Evolutionary conservation across 345 rosid species (phyloP), one percentile per base, ranked within the genome.

Genomic region (Theobroma cacao): DNA sequence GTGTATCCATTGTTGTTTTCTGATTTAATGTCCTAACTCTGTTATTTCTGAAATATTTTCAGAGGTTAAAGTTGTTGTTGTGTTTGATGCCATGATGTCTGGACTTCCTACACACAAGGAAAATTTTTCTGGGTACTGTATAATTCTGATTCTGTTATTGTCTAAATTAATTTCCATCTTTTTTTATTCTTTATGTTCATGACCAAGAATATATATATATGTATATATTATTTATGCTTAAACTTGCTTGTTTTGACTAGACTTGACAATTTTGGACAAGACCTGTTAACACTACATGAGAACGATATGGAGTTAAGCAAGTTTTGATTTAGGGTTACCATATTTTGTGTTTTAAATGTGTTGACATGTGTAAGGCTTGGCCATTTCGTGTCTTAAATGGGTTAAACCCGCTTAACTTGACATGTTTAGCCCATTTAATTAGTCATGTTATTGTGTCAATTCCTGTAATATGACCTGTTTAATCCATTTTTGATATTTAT

Each of bases 11-110:
- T 36, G 31, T 70, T 34, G 45, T 31, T 77, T 41, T 68, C 22
- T 11, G 17, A 41, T 26, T 43, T 75, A 31, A 56, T 48, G 4
- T 68, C 50, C 67, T 81, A 13, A 75, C 20, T 73, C 59, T 66
- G 62, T 60, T 77, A 48, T 60, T 75, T 72, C 70, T 74, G 58
- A 75, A 78, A 75, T 63, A 43, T 81, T 77, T 79, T 77, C 92
- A 95, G 99, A 89, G 89, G 94, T 93, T 76, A 95, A 95, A 84
- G 97, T 93, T 78, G 99, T 93, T 31, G 96, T 87, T 81, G 98
- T 95, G 63, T 95, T 93, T 90, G 99, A 95, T 82, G 99, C 99
- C 45, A 84, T 89, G 89, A 84, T 91, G 96, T 95, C 99, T 75
- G 98, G 97, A 77, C 96, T 95, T 41, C 93, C 93, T 58, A 87